Evolutionary conservation across 345 rosid genomes (phyloP), one percentile per base, ranked within the genome.

Genomic region (Aquilaria yunnanensis): DNA sequence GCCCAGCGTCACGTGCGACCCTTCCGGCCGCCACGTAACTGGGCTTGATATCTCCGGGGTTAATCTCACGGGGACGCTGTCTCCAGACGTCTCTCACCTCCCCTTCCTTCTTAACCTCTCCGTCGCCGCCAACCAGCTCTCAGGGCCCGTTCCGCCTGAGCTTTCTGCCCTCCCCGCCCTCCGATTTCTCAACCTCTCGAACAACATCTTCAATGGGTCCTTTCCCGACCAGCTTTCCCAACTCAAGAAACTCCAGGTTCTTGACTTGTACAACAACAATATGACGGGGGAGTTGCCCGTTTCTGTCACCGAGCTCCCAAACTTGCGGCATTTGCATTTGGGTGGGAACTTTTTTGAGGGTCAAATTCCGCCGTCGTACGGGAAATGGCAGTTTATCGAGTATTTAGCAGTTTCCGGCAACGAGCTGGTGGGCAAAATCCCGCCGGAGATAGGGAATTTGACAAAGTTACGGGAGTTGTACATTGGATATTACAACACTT

Each of bases 261-360:
- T 94, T 23, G 99, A 90, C 78, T 73, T 94, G 43, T 94, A 94
- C 69, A 94, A 94, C 77, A 94, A 94, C 79, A 94, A 94, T 62
- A 60, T 94, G 77, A 86, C 96, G 30, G 96, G 93, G 3, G 77
- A 69, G 51, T 72, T 94, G 13, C 99, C 96, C 13, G 33, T 82
- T 29, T 72, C 84, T 64, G 95, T 84, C 64, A 73, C 88, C 13
- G 80, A 80, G 45, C 71, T 91, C 58, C 76, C 86, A 13, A 83
- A 75, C 68, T 84, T 93, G 65, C 86, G 82, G 0, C 94, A 90
- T 62, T 73, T 93, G 4, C 97, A 93, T 59, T 87, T 89, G 51
- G 97, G 98, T 2, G 97, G 97, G 0, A 93, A 88, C 88, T 93
- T 71, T 57, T 93, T 90, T 74, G 10, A 64, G 43, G 97, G 96